Conservation (phyloP, 805 yeast species). For the Hyphopichia homilentoma region DNA sequence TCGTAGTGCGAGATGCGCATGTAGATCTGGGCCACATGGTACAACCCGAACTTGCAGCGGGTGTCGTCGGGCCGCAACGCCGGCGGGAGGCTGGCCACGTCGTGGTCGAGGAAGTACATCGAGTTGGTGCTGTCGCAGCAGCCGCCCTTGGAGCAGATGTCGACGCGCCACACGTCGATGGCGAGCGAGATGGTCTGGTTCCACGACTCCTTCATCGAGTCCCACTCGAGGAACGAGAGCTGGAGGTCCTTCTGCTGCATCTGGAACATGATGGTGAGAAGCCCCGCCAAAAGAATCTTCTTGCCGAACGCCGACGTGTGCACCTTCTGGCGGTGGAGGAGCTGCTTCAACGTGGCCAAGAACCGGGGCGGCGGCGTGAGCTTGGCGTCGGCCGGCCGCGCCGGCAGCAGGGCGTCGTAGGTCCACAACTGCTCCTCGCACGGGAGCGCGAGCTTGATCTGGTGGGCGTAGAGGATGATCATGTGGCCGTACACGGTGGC, state of each 20-base stretch:
- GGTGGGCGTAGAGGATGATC: conserved; percentile 22
- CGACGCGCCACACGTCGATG: conserved; percentile 26
- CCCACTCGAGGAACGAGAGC: conserved; percentile 20
- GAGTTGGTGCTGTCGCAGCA: conserved; percentile 15
- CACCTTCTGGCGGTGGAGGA: conserved; percentile 17
- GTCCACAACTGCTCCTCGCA: conserved; percentile 29
- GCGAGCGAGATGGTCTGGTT: conserved; percentile 23
- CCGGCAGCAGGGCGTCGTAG: too few relatives aligned
- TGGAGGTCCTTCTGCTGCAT: conserved; percentile 27
- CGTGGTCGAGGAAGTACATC: conserved; percentile 7
- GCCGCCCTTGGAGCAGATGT: conserved; percentile 16
- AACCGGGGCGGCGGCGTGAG: conserved; percentile 18
- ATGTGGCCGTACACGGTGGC: conserved; percentile 33
- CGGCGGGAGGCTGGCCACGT: conserved; percentile 12
- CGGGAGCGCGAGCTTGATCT: conserved; percentile 23
- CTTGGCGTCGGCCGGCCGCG: conserved; percentile 8
- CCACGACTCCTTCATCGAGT: conserved; percentile 22
- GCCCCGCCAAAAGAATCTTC: conserved; percentile 15
- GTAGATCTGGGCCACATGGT: conserved; percentile 24
- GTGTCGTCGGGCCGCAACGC: conserved; percentile 17
- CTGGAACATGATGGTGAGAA: conserved; percentile 14
- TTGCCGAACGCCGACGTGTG: conserved; percentile 19
- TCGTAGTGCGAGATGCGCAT: conserved; percentile 28
- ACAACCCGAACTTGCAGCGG: conserved; percentile 21
- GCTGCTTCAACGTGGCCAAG: conserved; percentile 17